Conservation (phyloP, 2,329 filamentous ascomycete species). For the Aspergillus persii region DNA sequence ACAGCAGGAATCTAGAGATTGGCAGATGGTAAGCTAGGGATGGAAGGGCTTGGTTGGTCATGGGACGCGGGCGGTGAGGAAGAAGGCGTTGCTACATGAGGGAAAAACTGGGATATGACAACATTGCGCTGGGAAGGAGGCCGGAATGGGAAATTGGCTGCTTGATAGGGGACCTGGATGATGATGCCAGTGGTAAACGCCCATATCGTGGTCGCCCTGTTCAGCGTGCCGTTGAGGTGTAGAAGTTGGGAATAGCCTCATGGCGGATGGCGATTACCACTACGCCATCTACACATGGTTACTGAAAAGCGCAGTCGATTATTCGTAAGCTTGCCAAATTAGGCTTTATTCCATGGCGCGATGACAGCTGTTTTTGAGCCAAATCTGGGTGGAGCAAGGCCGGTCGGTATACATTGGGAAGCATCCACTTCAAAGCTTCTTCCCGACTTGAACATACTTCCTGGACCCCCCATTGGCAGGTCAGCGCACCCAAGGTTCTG, state of each 20-base stretch:
- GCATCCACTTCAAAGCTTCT: neutral
- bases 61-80: neutral
- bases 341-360: neutral
- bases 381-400: neutral
- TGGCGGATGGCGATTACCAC: too few species aligned
- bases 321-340: neutral
- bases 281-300: neutral
- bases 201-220: too few species aligned
- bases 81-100: neutral
- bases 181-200: too few species aligned
- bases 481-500: neutral
- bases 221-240: too few species aligned
- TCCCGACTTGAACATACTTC: neutral
- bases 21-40: neutral
- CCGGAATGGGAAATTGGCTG: too few species aligned
- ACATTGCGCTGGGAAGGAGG: too few species aligned
- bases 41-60: neutral
- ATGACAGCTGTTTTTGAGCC: neutral
- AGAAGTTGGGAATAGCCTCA: too few species aligned
- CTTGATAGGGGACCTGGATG: too few species aligned
- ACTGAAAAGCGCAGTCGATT: neutral
- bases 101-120: neutral
- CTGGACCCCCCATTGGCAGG: neutral
- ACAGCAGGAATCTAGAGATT: neutral
- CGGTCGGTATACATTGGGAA: neutral